These are phyloP conservation scores for Trichoderma pleuroti DNA, from an alignment of 2,329 filamentous ascomycete genomes.

Conservation along the genomic window DNA sequence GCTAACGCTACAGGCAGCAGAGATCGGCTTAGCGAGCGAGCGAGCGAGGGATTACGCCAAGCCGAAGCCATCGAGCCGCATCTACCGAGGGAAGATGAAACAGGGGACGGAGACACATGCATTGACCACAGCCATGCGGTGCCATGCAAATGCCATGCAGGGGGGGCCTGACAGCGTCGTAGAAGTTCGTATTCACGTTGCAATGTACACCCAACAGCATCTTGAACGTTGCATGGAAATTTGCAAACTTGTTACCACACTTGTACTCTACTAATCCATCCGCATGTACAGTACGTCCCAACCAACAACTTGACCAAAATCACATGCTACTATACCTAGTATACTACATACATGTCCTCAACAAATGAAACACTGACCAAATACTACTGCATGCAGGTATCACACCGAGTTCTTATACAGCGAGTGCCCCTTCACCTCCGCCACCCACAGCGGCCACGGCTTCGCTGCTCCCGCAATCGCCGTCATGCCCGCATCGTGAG, in stretches of 20 bases:
- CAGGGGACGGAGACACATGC: not conserved
- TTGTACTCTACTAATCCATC: too few species aligned
- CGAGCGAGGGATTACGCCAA: conserved; percentile 1
- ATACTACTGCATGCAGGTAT: too few species aligned
- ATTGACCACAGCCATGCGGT: not conserved
- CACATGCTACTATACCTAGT: not conserved
- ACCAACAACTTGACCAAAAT: not conserved
- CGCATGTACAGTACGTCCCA: not conserved
- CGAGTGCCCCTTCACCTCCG: conserved; percentile 1
- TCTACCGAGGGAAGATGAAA: not conserved
- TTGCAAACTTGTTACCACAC: not conserved
- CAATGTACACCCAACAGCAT: not conserved
- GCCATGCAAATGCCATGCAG: not conserved
- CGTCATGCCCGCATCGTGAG: not conserved
- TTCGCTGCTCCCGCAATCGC: conserved; percentile 7
- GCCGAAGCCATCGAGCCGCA: not conserved
- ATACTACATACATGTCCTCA: too few species aligned
- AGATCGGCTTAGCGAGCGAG: not conserved
- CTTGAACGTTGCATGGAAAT: not conserved
- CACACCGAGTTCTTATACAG: conserved; percentile 6
- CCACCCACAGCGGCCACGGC: conserved; percentile 15
- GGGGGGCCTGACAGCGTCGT: not conserved
- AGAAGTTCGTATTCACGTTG: not conserved
- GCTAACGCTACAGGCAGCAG: not conserved
- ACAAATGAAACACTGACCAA: too few species aligned